These are phyloP conservation scores for Cercospora berteroae DNA, from an alignment of 2,329 filamentous ascomycete genomes.

Conservation along the genomic window DNA sequence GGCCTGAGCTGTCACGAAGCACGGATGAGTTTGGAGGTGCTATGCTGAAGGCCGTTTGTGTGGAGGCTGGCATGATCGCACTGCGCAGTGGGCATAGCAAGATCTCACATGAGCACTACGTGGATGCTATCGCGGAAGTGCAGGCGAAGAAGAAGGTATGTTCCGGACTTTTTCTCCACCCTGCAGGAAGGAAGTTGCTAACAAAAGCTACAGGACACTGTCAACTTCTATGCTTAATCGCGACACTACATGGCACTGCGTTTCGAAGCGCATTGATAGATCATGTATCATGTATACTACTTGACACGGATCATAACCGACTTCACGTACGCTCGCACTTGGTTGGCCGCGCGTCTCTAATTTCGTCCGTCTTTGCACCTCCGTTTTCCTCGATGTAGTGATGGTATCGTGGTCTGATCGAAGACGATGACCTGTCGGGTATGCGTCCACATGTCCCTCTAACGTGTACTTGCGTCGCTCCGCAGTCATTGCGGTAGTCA, in stretches of 20 bases:
- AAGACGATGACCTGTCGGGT: no score
- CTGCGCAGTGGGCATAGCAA: slow-evolving; percentile 91
- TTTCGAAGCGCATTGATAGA: slow-evolving; percentile 13
- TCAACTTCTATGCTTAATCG: slow-evolving; percentile 39
- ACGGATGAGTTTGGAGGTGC: slow-evolving; percentile 98
- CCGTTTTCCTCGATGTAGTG: no score
- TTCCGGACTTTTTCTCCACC: neutral
- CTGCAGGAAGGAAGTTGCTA: slow-evolving; percentile 5
- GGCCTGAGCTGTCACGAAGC: slow-evolving; percentile 89
- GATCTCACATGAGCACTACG: slow-evolving; percentile 97
- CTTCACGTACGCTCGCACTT: no score
- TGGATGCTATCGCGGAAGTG: slow-evolving; percentile 96
- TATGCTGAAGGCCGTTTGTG: slow-evolving; percentile 96
- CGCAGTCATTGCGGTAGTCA: no score
- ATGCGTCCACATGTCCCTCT: no score
- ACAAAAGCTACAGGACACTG: slow-evolving; percentile 32
- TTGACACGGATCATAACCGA: slow-evolving; percentile 3
- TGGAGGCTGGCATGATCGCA: slow-evolving; percentile 99
- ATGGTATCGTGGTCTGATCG: no score
- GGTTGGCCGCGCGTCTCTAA: no score
- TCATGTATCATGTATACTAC: slow-evolving; percentile 24
- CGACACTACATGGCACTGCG: slow-evolving; percentile 10
- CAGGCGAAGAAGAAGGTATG: slow-evolving; percentile 85
- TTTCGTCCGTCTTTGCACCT: neutral
- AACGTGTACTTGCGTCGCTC: no score